These are phyloP conservation scores for Fusarium secorum DNA, from an alignment of 2,329 filamentous ascomycete species.

Conservation along the genomic window DNA sequence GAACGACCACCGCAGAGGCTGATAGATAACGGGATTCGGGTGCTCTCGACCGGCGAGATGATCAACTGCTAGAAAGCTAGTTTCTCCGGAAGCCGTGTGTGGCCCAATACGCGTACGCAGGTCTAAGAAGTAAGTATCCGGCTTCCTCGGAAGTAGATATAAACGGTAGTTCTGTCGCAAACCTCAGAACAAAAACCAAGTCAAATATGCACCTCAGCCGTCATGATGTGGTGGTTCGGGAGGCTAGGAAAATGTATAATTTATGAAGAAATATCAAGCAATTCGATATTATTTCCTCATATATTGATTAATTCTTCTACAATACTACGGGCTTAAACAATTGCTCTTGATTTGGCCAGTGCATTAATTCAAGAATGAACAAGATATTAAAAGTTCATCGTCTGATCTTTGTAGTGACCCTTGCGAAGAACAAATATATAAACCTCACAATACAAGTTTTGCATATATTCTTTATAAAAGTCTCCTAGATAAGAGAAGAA, in stretches of 20 bases:
- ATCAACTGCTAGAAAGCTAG: background rate
- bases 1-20: background rate
- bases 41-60: background rate
- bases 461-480: background rate
- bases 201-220: background rate
- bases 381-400: background rate
- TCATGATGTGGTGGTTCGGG: background rate
- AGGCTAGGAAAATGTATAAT: background rate
- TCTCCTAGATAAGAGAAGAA: background rate
- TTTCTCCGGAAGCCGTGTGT: background rate
- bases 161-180: background rate
- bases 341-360: background rate
- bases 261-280: background rate
- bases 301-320: accelerated
- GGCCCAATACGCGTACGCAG: background rate
- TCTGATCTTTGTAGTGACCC: background rate
- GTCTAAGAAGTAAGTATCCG: background rate
- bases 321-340: accelerated
- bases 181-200: background rate
- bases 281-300: accelerated
- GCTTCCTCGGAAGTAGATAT: background rate
- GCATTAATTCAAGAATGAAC: background rate
- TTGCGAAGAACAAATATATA: background rate
- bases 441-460: background rate
- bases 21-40: background rate